Base-by-base conservation (phyloP, 371 early-diverging fungal genomes). In the Syncephalastrum sp. region DNA sequence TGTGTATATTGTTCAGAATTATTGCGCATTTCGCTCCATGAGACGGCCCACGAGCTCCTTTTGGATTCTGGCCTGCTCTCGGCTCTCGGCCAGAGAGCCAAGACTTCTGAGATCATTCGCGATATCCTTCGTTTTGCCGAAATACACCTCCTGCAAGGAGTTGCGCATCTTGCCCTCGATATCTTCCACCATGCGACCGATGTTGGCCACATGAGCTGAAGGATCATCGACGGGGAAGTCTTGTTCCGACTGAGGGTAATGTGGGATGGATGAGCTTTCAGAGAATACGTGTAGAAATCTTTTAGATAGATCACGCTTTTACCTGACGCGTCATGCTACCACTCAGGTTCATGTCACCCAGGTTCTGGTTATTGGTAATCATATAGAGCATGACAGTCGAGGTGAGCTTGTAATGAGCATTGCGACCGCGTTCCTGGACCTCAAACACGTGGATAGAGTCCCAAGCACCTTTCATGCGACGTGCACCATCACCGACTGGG, bases 381-480 rank as follows among this genome's bases (percentile, higher is more conserved):
- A 97, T 91, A 67, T 95, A 90, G 7, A 98, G 82, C 91, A 97
- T 92, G 43, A 98, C 84, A 0, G 98, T 97, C 17, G 96, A 93
- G 4, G 97, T 97, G 57, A 97, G 73, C 65, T 93, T 92, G 81
- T 98, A 98, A 53, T 86, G 85, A 5, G 95, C 95, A 54, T 77
- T 82, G 47, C 93, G 86, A 15, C 90, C 89, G 55, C 87, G 85
- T 68, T 92, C 93, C 53, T 80, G 72, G 1, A 93, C 95, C 67
- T 96, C 95, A 58, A 98, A 81, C 2, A 97, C 95, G 64, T 98
- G 98, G 67, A 97, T 96, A n/a, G 97, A 95, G 65, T 98, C 98
- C 98, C 98, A 98, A n/a, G 93, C 85, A 21, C 97, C 97, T 56
- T 90, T 91, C 73, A 90, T 83, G 29, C 84, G 82, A 43, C 75